Conservation (phyloP, 2,329 filamentous ascomycete species). For the Fusarium anthophilum region DNA sequence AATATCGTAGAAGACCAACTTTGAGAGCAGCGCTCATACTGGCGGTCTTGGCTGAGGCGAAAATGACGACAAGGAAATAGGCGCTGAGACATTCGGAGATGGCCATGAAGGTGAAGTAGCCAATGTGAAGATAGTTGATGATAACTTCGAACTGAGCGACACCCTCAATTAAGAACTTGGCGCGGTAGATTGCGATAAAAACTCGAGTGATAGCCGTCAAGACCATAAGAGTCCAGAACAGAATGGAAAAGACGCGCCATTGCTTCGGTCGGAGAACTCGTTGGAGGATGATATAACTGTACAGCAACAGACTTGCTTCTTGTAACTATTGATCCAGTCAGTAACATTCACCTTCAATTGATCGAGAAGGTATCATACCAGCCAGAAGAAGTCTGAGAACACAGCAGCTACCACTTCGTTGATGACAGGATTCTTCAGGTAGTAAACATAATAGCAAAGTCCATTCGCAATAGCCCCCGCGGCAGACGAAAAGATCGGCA, state of each 20-base stretch:
- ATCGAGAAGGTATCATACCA: conserved; percentile 40
- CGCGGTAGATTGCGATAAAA: conserved; percentile 47
- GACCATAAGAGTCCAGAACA: conserved; percentile 66
- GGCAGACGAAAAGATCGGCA: conserved; percentile 50
- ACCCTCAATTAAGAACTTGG: conserved; percentile 43
- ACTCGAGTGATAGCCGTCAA: conserved; percentile 60
- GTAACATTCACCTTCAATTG: background rate
- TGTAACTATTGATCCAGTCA: conserved; percentile 44
- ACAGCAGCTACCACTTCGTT: conserved; percentile 47
- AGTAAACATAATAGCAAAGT: conserved; percentile 53
- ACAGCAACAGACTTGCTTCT: conserved; percentile 54
- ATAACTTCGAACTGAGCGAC: conserved; percentile 33
- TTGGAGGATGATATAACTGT: conserved; percentile 62
- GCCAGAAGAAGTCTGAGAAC: conserved; percentile 53
- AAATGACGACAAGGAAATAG: conserved; percentile 51
- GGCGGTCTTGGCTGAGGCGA: conserved; percentile 44
- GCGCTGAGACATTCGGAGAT: conserved; percentile 52
- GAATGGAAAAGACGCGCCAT: conserved; percentile 55
- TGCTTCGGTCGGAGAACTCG: conserved; percentile 57
- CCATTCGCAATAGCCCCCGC: conserved; percentile 53
- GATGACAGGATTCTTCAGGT: conserved; percentile 34
- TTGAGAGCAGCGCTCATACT: conserved; percentile 40
- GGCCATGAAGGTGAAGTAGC: conserved; percentile 53
- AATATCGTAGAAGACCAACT: conserved; percentile 48
- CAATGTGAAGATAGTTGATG: conserved; percentile 53